Evolutionary conservation across 306 rosid genomes (phyloP), one percentile per base, ranked within the genome.

Genomic region (Fragaria vesca): DNA sequence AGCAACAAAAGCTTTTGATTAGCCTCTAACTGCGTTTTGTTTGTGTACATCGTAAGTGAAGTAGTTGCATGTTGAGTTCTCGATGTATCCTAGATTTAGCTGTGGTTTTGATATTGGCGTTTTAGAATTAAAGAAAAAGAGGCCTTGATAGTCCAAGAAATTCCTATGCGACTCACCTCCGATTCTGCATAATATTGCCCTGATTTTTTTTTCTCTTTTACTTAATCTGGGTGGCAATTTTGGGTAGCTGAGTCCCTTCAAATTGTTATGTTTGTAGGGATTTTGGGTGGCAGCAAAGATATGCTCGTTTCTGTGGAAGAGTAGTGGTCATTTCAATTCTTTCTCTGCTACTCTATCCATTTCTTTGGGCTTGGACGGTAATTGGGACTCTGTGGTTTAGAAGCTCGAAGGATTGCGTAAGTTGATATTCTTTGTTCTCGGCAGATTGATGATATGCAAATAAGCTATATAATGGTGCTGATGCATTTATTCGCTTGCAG

Each of bases 281-380:
- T 85, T 91, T 89, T 81, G 99, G 99, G 77, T 72, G 91, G 99
- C 99, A 95, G 88, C 99, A 95, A 83, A 89, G 97, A 77, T 85
- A 91, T 85, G 99, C 97, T 85, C 97, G 97, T 71, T 93, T 95
- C 89, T 93, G 97, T 81, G 97, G 99, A 80, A 87, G 99, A 85
- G 79, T 95, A 70, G 97, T 83, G 62, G 97, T 95, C 80, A 89
- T 93, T 72, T 92, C 99, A 9, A 78, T 93, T 77, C 94, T 95
- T 73, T 87, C 86, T 42, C 74, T 95, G 79, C 88, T 91, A 69
- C 97, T 95, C 65, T 95, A 93, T 84, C 99, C 99, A 63, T 93
- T 93, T 86, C 97, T 95, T 67, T 95, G 97, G 97, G 91, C 92
- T 75, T 95, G 99, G 99, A 95, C 97, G 52, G 88, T 90, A 42